Evolutionary conservation across 306 rosid genomes (phyloP), one percentile per base, ranked within the genome.

Genomic region (Ochetophila trinervis): DNA sequence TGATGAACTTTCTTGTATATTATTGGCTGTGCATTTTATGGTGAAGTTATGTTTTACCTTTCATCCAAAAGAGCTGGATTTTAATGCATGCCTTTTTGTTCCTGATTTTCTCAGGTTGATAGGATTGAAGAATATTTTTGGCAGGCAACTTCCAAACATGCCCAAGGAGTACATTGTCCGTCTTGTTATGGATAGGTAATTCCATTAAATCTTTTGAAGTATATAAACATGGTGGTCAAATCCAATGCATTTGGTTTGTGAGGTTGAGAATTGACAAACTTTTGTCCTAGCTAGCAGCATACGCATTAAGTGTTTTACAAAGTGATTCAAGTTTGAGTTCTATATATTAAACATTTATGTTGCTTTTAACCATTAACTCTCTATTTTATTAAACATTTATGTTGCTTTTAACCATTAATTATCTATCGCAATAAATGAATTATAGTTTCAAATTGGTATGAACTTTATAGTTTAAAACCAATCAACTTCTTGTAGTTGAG

Each of bases 141-240:
- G 94, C 60, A 79, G 94, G 68, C 97, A 93, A 80, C 80, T 93
- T 57, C 97, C 99, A 27, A 93, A 93, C 78, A 90, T 93, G 99
- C 97, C 97, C n/a, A 93, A 93, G 82, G 99, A 93, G 85, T 93
- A 93, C 80, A 93, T 93, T 75, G 96, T 93, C 45, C 97, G 97
- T 18, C 97, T 93, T 76, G 94, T 93, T 63, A 90, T 93, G 97
- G 99, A 93, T 73, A 93, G 97, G 99, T 93, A 86, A 70, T 71
- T 51, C 24, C 55, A 59, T 15, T 12, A 55, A 54, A 65, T 34
- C 51, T 63, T 48, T 40, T 27, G 34, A 47, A 66, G 53, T 22
- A 15, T 24, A 21, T 53, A 64, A 17, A 34, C 23, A 14, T 30
- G 10, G 8, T 23, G 32, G 6, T 55, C 17, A 8, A 15, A 15